Conservation (phyloP, 1,284 basidiomycete species). For the Agroathelia rolfsii region DNA sequence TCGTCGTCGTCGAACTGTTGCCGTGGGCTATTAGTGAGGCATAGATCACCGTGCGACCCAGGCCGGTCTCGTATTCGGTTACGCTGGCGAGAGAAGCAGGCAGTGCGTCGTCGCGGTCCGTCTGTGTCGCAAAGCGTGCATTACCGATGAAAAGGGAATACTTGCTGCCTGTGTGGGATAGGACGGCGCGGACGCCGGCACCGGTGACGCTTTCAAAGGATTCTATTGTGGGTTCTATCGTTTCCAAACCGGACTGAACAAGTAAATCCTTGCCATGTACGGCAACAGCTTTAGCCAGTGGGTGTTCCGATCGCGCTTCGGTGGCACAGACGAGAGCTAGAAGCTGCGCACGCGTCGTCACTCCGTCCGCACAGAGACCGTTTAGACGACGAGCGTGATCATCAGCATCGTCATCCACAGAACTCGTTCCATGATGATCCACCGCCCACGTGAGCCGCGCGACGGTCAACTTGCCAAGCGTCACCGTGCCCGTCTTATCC, state of each 20-base stretch:
- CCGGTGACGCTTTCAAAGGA: slow-evolving; percentile 86
- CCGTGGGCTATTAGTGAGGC: slow-evolving; percentile 46
- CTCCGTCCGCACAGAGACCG: slow-evolving; percentile 52
- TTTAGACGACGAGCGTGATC: slow-evolving; percentile 29
- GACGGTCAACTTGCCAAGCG: slow-evolving; percentile 76
- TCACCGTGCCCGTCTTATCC: slow-evolving; percentile 98
- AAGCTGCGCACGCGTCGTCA: slow-evolving; percentile 51
- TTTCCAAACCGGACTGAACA: slow-evolving; percentile 27
- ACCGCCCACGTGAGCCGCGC: slow-evolving; percentile 72
- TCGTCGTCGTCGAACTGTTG: slow-evolving; percentile 21
- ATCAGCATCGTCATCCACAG: slow-evolving; percentile 32
- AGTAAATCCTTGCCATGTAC: slow-evolving; percentile 68
- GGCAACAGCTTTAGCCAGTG: slow-evolving; percentile 88
- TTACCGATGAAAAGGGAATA: slow-evolving; percentile 70
- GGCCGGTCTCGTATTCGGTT: slow-evolving; percentile 52
- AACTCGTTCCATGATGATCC: too few species aligned
- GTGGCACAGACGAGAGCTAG: slow-evolving; percentile 78
- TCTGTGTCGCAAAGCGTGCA: slow-evolving; percentile 54
- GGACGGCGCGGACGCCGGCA: slow-evolving; percentile 71
- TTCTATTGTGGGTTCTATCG: slow-evolving; percentile 34
- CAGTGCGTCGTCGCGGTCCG: slow-evolving; percentile 36
- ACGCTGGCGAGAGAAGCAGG: slow-evolving; percentile 54
- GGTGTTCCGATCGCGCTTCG: slow-evolving; percentile 92
- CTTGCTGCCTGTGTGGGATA: slow-evolving; percentile 24
- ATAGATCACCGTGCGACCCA: slow-evolving; percentile 81